Conservation (phyloP, 2,329 filamentous ascomycete genomes). For the Lachnellula subtilissima region DNA sequence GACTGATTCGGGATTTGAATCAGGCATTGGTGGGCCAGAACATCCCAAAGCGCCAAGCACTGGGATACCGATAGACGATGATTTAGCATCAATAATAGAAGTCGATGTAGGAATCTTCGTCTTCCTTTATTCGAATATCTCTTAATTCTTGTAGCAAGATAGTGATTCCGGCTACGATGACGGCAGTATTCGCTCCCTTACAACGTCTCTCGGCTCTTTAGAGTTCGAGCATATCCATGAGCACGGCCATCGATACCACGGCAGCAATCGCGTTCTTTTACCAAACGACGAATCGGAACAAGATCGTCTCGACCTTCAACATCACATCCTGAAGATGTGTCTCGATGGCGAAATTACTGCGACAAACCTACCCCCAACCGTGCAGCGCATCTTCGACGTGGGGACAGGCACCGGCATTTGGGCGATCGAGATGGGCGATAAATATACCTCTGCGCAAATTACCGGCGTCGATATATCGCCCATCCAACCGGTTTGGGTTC, state of each 20-base stretch:
- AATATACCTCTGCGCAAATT: constrained; percentile 10
- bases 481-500: constrained; percentile 41
- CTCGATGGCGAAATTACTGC: constrained; percentile 20
- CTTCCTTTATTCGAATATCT: background rate
- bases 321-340: constrained; percentile 15
- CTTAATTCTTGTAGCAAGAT: constrained; percentile 2
- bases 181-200: constrained; percentile 3
- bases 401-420: constrained; percentile 56
- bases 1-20: background rate
- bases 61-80: background rate
- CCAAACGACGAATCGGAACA: constrained; percentile 16
- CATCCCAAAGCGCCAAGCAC: background rate
- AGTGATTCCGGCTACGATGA: constrained; percentile 11
- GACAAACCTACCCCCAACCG: constrained; percentile 31
- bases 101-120: constrained; percentile 3
- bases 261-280: constrained; percentile 33
- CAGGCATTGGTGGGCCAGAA: background rate
- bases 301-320: constrained; percentile 15
- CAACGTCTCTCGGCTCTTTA: constrained; percentile 37
- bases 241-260: constrained; percentile 44
- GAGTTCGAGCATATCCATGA: constrained; percentile 41
- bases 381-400: constrained; percentile 34
- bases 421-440: constrained; percentile 47
- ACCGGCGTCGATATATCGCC: constrained; percentile 25
- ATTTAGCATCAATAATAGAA: constrained; percentile 3